Evolutionary conservation across 192 early-diverging fungal genomes (phyloP).

Genomic region (Gonapodya sp.): DNA sequence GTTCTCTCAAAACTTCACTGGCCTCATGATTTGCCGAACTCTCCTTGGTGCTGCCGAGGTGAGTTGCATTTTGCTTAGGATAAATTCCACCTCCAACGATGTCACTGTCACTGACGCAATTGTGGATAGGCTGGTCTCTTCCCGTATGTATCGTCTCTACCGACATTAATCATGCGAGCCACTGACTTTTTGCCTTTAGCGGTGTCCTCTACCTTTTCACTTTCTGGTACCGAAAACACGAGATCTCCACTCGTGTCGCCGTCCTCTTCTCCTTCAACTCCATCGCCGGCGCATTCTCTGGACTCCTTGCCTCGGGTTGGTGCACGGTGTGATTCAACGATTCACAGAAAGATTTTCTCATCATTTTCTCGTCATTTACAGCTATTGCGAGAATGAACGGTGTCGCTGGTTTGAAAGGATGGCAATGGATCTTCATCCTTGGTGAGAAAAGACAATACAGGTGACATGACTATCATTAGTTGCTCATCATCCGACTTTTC

Average conservation of each 20-base stretch:
- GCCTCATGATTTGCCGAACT: neutral
- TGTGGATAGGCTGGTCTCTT: neutral
- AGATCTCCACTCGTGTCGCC: neutral
- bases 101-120: neutral
- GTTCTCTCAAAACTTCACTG: neutral
- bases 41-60: conserved; percentile 2
- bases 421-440: neutral
- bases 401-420: neutral
- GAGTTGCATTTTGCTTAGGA: neutral
- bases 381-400: neutral
- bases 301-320: neutral
- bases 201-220: neutral
- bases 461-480: too few relatives aligned
- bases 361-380: neutral
- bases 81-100: too few relatives aligned
- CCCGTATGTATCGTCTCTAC: too few relatives aligned
- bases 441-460: neutral
- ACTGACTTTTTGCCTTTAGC: too few relatives aligned
- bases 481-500: too few relatives aligned
- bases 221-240: neutral
- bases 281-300: neutral
- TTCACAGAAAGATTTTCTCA: neutral
- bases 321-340: neutral
- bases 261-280: neutral
- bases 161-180: too few relatives aligned